phyloP scores from a whole-genome alignment of 2,329 filamentous ascomycete species.

The Diaporthe sp. region DNA sequence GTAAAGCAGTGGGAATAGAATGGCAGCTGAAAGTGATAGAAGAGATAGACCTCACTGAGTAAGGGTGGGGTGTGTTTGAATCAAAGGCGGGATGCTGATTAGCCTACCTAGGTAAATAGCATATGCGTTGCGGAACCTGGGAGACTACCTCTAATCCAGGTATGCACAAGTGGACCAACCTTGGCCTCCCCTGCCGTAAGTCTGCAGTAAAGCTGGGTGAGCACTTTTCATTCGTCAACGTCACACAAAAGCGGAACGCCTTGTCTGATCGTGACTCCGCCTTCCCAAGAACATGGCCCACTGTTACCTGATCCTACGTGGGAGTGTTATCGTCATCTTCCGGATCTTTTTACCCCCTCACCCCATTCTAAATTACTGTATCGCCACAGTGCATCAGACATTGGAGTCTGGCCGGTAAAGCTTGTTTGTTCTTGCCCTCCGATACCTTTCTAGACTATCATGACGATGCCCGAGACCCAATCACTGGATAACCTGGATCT shows the following conservation, averaged over 20 bases:
- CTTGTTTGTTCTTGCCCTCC: no score
- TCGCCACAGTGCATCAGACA: neutral
- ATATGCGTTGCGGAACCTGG: no score
- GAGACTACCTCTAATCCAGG: no score
- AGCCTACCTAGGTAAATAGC: no score
- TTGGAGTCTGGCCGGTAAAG: neutral
- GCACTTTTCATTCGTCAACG: neutral
- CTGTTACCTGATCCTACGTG: neutral
- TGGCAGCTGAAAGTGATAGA: no score
- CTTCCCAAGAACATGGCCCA: neutral
- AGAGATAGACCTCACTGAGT: no score
- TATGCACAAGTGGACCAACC: no score
- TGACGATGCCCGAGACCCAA: neutral
- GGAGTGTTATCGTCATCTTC: neutral
- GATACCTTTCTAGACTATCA: neutral
- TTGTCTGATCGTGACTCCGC: neutral
- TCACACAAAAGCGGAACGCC: neutral
- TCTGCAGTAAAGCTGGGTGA: neutral
- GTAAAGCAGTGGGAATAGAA: no score
- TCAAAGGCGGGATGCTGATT: no score
- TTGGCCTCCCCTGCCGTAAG: neutral
- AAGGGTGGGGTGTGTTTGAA: no score
- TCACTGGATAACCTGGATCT: neutral
- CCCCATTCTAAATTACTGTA: neutral
- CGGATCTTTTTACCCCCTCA: neutral